These are phyloP conservation scores for Spizellomyces sp. DNA, from an alignment of 192 early-diverging fungal species.

Conservation along the genomic window DNA sequence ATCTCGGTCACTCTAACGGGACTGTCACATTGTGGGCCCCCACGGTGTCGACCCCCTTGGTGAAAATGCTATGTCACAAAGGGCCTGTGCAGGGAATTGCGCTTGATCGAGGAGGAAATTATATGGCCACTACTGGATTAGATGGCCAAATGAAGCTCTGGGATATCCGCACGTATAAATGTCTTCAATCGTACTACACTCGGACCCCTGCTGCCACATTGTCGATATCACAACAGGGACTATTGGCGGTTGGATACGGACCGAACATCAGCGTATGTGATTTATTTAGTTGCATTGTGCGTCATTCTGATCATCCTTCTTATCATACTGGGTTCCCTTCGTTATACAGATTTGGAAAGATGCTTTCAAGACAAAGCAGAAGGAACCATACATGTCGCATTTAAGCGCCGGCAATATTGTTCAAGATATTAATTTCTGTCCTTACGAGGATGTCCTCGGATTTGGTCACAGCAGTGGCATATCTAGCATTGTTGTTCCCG, in stretches of 20 bases:
- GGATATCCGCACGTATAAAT: slow-evolving; percentile 87
- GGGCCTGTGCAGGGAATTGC: slow-evolving; percentile 85
- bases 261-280: slow-evolving; percentile 66
- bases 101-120: slow-evolving; percentile 67
- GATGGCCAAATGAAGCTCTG: slow-evolving; percentile 91
- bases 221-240: slow-evolving; percentile 80
- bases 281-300: background rate
- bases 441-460: slow-evolving; percentile 96
- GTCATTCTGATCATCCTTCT: background rate
- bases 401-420: slow-evolving; percentile 58
- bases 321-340: slow-evolving; percentile 11
- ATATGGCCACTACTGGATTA: slow-evolving; percentile 91
- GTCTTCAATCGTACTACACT: slow-evolving; percentile 80
- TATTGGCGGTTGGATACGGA: slow-evolving; percentile 82
- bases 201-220: slow-evolving; percentile 75
- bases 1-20: slow-evolving; percentile 86
- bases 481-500: slow-evolving; percentile 79
- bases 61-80: slow-evolving; percentile 92
- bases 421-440: slow-evolving; percentile 72
- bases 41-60: slow-evolving; percentile 77
- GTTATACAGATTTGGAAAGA: slow-evolving; percentile 82
- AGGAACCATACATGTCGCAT: slow-evolving; percentile 88
- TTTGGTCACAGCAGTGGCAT: slow-evolving; percentile 80
- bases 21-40: slow-evolving; percentile 93
- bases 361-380: slow-evolving; percentile 68